Base-by-base conservation (phyloP, 495 filamentous ascomycete species). In the Talaromyces liani region DNA sequence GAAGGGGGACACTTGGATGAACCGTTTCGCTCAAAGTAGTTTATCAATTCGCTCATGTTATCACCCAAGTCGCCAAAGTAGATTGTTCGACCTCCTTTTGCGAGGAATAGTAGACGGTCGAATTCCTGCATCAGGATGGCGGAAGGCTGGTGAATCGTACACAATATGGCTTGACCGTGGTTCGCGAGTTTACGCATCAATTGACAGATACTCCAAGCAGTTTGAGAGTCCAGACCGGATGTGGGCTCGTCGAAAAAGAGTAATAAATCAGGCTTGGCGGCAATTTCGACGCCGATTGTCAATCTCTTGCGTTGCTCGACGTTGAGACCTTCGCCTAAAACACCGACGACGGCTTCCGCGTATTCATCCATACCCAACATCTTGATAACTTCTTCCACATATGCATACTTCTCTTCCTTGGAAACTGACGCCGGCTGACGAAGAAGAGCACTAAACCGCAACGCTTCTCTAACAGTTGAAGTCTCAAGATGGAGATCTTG, bases 231-330 rank as follows among this genome's bases (percentile, higher is more conserved):
- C 12, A 96, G 75, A 67, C 91, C 91, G 60, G 89, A 92, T 4
- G 91, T 94, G 16, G 93, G 93, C 67, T 97, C 93, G 69, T 97
- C 93, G n/a, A 97, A 85, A 76, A 96, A 97, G 6, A 97, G 85
- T 0, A 96, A 77, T n/a, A 97, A 80, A 22, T 87, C 87, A 34
- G 93, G 93, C 75, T 92, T 96, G 12, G 93, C 92, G 49, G 90
- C 92, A 18, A 97, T 82, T 70, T 97, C 93, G 58, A 96, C 91
- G 68, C 91, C 92, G 67, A 97, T 95, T 7, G 92, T 96, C 18
- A 96, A 73, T 16, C 91, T 82, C 72, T 96, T 97, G 3, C 92
- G 80, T 72, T 96, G 93, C 69, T 97, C 93, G 39, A 97, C 92
- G 68, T 96, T 96, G 61, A 98, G 80, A 72, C 92, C 76, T 73